Evolutionary conservation across 257 asterid genomes (phyloP).

Genomic region (Schizonepeta tenuifolia): DNA sequence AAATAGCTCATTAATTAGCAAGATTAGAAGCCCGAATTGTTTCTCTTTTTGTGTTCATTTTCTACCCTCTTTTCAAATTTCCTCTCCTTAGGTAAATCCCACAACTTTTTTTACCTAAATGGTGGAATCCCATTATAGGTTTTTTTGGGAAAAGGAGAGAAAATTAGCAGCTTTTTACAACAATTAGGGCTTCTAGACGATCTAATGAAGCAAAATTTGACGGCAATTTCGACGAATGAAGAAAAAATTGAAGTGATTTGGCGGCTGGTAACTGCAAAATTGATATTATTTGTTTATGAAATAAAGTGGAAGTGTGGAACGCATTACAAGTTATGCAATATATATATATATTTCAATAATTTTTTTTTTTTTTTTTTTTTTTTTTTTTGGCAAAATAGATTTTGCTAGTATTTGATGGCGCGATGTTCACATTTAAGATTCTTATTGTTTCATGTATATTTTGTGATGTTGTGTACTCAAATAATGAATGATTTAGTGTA

Average conservation of each 20-base stretch:
- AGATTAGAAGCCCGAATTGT: slow-evolving; percentile 31
- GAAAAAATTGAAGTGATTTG: slow-evolving; percentile 11
- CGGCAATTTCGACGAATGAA: slow-evolving; percentile 7
- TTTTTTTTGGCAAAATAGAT: too few relatives aligned
- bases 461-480: neutral
- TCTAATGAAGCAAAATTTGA: slow-evolving; percentile 24
- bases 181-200: slow-evolving; percentile 27
- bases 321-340: neutral
- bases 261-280: slow-evolving; percentile 17
- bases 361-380: too few relatives aligned
- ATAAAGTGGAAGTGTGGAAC: slow-evolving; percentile 33
- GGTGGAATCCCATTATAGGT: slow-evolving; percentile 37
- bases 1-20: slow-evolving; percentile 19
- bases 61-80: slow-evolving; percentile 3
- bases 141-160: slow-evolving; percentile 40
- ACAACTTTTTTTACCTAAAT: slow-evolving; percentile 37
- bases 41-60: neutral
- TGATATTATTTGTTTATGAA: neutral
- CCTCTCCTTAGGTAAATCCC: slow-evolving; percentile 35
- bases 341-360: neutral
- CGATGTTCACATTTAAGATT: too few relatives aligned
- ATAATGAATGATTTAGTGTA: too few relatives aligned
- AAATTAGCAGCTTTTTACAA: slow-evolving; percentile 6
- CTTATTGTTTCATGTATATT: neutral
- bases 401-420: too few relatives aligned